Conservation (phyloP, 805 yeast genomes). For the Cyberlindnera saturnus region DNA sequence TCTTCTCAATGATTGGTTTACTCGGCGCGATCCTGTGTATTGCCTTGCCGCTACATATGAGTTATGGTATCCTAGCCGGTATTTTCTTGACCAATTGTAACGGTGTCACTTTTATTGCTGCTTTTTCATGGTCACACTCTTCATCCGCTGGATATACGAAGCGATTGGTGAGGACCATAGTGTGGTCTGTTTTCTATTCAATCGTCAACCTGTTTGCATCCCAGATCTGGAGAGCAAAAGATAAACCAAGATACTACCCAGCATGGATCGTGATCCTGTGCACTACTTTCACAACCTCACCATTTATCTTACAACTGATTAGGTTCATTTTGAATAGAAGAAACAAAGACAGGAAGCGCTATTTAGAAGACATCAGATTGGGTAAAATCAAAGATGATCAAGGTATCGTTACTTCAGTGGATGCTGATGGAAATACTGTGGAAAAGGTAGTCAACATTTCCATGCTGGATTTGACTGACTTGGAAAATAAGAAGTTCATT, state of each 20-base stretch:
- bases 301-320: slow-evolving; percentile 30
- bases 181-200: slow-evolving; percentile 34
- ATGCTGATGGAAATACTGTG: slow-evolving; percentile 22
- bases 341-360: slow-evolving; percentile 22
- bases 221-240: slow-evolving; percentile 38
- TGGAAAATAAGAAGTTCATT: slow-evolving; percentile 44
- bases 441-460: slow-evolving; percentile 32
- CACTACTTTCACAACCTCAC: slow-evolving; percentile 34
- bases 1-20: slow-evolving; percentile 15
- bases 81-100: slow-evolving; percentile 23
- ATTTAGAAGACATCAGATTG: slow-evolving; percentile 13
- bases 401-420: slow-evolving; percentile 19
- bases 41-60: slow-evolving; percentile 30
- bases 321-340: slow-evolving; percentile 29
- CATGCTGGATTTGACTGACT: slow-evolving; percentile 46
- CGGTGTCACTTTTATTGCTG: slow-evolving; percentile 23
- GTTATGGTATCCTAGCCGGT: slow-evolving; percentile 29
- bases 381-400: slow-evolving; percentile 25
- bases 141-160: slow-evolving; percentile 38
- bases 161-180: slow-evolving; percentile 32
- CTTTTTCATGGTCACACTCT: slow-evolving; percentile 17
- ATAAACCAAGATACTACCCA: slow-evolving; percentile 35
- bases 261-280: slow-evolving; percentile 47
- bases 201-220: slow-evolving; percentile 41
- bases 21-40: slow-evolving; percentile 35